Conservation (phyloP, 2,329 filamentous ascomycete genomes). For the Eutypella sp. region DNA sequence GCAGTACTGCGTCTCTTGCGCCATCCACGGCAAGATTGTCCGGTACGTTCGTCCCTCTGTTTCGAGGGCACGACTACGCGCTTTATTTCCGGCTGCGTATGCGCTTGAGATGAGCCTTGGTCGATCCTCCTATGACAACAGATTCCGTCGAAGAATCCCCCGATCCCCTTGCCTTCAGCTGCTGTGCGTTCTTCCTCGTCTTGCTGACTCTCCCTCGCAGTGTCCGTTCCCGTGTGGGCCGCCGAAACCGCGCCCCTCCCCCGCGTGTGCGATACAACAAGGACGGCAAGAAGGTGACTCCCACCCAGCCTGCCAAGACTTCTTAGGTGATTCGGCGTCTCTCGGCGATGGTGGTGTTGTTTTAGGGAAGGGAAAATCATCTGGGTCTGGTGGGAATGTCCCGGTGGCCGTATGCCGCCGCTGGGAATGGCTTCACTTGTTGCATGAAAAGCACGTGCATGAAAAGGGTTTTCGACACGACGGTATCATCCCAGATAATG, state of each 20-base stretch:
- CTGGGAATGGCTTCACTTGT: conserved; percentile 25
- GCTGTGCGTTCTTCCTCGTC: conserved; percentile 16
- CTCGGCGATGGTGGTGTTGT: conserved; percentile 14
- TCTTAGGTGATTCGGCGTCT: conserved; percentile 26
- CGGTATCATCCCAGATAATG: conserved; percentile 30
- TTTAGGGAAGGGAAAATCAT: conserved; percentile 19
- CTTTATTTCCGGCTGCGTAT: conserved; percentile 29
- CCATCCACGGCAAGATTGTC: conserved; percentile 99
- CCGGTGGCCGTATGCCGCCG: conserved; percentile 18
- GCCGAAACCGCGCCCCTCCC: conserved; percentile 97
- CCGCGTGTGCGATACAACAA: conserved; percentile 99
- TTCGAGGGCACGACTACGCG: conserved; percentile 53
- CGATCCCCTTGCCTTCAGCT: conserved; percentile 17
- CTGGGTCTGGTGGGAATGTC: conserved; percentile 16
- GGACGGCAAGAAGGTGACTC: conserved; percentile 99
- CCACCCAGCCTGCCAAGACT: conserved; percentile 71
- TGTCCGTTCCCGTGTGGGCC: conserved; percentile 93
- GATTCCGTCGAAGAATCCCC: conserved; percentile 19
- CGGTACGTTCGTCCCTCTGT: conserved; percentile 68
- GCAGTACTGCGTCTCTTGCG: conserved; percentile 99
- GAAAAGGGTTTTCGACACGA: conserved; percentile 26
- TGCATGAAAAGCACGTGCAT: no score
- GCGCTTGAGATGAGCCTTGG: conserved; percentile 56
- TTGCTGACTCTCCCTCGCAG: conserved; percentile 51
- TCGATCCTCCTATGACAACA: conserved; percentile 34